Evolutionary conservation across 768 basidiomycete genomes (phyloP), one percentile per base, ranked within the genome.

Genomic region (Scleroderma bovista): DNA sequence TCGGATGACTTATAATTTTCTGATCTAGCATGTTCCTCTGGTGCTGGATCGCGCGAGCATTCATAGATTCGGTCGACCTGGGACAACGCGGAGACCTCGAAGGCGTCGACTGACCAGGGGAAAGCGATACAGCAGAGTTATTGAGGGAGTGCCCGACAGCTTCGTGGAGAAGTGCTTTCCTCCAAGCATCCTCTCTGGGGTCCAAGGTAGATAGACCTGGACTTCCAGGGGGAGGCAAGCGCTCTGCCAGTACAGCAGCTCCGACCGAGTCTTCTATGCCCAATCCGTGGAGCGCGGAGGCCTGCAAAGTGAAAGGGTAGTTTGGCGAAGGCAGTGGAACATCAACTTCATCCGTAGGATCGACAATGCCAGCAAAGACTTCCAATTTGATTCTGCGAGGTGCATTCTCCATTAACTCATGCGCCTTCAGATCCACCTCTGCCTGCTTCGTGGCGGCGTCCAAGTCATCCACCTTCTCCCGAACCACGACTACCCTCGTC

Each of bases 321-420:
- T 73, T 74, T 33, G 82, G 71, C 32, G 84, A 80, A 7, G 81
- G 84, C 6, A 75, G 81, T 0, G 89, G 89, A 31, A 91, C 62
- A 60, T 92, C 89, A 32, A 92, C 88, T 22, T 77, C 78, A 59
- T 91, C 90, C 22, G 89, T 92, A 11, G 89, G 89, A 67, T 92
- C 89, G 57, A 91, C 82, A 47, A 86, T 74, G 57, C 81, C 72
- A 60, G 80, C 76, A 54, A 75, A 64, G n/a, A 61, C 55, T 46
- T 64, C 58, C 51, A 66, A 62, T 52, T 67, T 69, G 38, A 60
- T 63, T 46, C 67, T 68, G 51, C 74, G 72, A n/a, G 72, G 67
- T 26, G 61, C 46, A 40, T 65, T 67, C 52, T 69, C 74, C 51
- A 71, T 67, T 31, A 71, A 71, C 17, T 72, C 76, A 20, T 79